Evolutionary conservation across 805 yeast genomes (phyloP).

Genomic region (Jamesozyma piceae): DNA sequence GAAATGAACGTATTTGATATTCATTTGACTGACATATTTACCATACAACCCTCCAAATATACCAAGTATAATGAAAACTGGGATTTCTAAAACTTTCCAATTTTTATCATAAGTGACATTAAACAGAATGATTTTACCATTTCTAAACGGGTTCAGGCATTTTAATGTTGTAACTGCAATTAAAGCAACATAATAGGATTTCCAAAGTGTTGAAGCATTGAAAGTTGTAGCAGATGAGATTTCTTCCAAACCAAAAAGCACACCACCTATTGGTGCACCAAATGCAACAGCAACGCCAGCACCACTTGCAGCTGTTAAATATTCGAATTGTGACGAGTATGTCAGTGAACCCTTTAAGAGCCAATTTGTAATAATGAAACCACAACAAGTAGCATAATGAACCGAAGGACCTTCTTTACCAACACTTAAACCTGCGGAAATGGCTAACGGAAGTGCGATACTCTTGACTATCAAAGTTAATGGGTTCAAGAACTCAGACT

Average conservation of each 20-base stretch:
- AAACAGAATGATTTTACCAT: constrained; percentile 89
- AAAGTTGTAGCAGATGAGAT: constrained; percentile 58
- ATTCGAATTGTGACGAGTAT: constrained; percentile 28
- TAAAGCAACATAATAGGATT: constrained; percentile 81
- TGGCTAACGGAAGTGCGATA: constrained; percentile 77
- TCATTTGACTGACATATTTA: constrained; percentile 61
- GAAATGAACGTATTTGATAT: constrained; percentile 66
- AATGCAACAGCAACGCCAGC: constrained; percentile 99
- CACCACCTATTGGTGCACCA: constrained; percentile 96
- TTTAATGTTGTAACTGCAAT: constrained; percentile 78
- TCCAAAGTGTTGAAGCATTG: constrained; percentile 76
- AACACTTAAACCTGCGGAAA: constrained; percentile 84
- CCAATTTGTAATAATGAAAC: constrained; percentile 59
- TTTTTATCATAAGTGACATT: constrained; percentile 79
- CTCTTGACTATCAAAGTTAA: constrained; percentile 68
- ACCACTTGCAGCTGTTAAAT: constrained; percentile 80
- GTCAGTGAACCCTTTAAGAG: constrained; percentile 33
- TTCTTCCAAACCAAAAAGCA: constrained; percentile 85
- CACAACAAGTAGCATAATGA: constrained; percentile 96
- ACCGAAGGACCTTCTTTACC: constrained; percentile 99
- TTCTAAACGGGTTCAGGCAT: constrained; percentile 79
- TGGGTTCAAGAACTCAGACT: constrained; percentile 67
- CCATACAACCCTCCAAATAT: constrained; percentile 90
- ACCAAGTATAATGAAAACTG: constrained; percentile 71
- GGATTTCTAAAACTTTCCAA: constrained; percentile 83